Conservation (phyloP, 768 basidiomycete species). For the Phlebiopsis flavidoalba region DNA sequence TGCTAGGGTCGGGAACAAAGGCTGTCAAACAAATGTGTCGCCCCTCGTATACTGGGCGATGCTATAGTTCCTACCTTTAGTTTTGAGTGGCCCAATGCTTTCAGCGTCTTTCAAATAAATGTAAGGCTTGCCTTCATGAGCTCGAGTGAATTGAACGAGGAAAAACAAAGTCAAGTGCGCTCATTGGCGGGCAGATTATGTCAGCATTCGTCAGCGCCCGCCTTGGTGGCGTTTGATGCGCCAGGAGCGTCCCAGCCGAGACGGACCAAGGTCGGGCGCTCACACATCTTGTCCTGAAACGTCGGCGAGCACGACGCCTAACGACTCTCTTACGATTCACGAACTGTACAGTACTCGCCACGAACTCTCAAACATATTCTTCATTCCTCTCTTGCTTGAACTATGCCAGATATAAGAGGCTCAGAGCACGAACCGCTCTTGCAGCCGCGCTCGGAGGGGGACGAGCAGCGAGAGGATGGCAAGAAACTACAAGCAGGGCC, state of each 20-base stretch:
- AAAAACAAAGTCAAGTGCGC: too few species aligned
- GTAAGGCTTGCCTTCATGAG: too few species aligned
- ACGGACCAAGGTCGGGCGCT: neutral
- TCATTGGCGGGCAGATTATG: too few species aligned
- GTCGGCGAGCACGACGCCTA: neutral
- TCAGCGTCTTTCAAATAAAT: too few species aligned
- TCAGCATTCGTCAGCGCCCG: too few species aligned
- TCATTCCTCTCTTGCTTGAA: neutral
- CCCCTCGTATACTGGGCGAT: too few species aligned
- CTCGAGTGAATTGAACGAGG: too few species aligned
- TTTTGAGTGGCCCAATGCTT: too few species aligned
- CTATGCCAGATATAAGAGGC: neutral
- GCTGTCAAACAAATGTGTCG: too few species aligned
- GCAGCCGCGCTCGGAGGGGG: neutral
- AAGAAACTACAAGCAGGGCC: constrained; percentile 32
- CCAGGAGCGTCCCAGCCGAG: neutral
- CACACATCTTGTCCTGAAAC: neutral
- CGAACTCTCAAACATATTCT: neutral
- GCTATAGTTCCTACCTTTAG: too few species aligned
- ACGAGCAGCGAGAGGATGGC: neutral
- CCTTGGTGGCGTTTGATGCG: neutral
- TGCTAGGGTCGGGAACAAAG: too few species aligned
- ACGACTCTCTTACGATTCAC: neutral
- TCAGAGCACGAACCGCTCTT: neutral
- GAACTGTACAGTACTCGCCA: neutral